A percentile compares a stretch with the other conserved stretches of the same genome.
These are phyloP conservation scores for Fraxinus dipetala DNA, from an alignment of 305 asterid species.

Conservation along the genomic window DNA sequence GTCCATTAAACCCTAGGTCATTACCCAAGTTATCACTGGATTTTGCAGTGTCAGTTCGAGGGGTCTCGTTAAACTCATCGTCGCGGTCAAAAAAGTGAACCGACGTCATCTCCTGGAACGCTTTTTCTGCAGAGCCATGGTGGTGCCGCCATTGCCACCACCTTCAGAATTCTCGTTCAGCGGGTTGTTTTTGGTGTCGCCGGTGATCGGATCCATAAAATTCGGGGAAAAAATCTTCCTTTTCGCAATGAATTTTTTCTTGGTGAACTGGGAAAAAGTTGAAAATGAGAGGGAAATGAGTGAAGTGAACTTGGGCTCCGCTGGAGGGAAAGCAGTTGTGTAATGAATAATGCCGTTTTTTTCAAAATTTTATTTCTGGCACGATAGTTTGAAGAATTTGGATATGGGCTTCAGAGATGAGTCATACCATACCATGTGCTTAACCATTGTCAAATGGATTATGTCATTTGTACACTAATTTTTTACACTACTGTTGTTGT, in stretches of 20 bases:
- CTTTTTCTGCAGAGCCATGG: slow-evolving; percentile 58
- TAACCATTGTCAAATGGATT: too few species aligned
- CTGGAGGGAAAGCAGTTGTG: neutral
- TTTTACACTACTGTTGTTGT: too few species aligned
- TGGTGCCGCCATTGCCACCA: slow-evolving; percentile 32
- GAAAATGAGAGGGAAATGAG: neutral
- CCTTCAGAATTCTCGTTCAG: slow-evolving; percentile 46
- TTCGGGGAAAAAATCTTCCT: neutral
- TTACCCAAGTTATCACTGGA: slow-evolving; percentile 21
- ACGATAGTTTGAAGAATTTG: neutral
- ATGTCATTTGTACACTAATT: too few species aligned
- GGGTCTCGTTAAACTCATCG: slow-evolving; percentile 54
- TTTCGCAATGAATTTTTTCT: neutral
- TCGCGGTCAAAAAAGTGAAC: slow-evolving; percentile 86
- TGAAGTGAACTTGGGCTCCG: neutral
- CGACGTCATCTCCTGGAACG: slow-evolving; percentile 73
- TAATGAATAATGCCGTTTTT: neutral
- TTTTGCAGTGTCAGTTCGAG: slow-evolving; percentile 32
- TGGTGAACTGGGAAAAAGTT: neutral
- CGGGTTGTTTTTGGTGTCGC: slow-evolving; percentile 30
- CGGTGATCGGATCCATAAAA: neutral
- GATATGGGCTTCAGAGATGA: neutral
- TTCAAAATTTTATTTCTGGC: neutral
- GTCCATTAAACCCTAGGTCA: slow-evolving; percentile 32
- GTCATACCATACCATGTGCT: too few species aligned